Evolutionary conservation across 352 stramenopile species (phyloP).

Genomic region (Phytophthora macrochlamydospora): DNA sequence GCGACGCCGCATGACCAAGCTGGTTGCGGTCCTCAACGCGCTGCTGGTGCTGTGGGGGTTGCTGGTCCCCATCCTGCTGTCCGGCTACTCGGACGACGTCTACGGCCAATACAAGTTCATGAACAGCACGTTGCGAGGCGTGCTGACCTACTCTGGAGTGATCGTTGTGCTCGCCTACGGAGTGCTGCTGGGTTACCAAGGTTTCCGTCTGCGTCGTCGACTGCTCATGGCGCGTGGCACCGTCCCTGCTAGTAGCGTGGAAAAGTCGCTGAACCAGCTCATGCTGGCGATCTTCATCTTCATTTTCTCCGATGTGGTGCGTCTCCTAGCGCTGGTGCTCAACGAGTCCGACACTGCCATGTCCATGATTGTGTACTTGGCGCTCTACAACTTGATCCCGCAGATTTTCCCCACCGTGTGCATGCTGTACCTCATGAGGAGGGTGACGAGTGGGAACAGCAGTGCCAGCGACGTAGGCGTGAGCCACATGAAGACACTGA

Average conservation of each 20-base stretch:
- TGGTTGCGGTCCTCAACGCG: slow-evolving; percentile 64
- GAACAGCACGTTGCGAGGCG: slow-evolving; percentile 46
- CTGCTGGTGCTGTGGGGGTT: slow-evolving; percentile 65
- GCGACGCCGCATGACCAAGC: slow-evolving; percentile 53
- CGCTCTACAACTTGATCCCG: slow-evolving; percentile 79
- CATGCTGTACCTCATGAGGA: slow-evolving; percentile 90
- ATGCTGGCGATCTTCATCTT: slow-evolving; percentile 85
- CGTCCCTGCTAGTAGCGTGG: slow-evolving; percentile 66
- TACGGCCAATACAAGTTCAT: slow-evolving; percentile 75
- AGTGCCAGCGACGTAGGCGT: slow-evolving; percentile 18
- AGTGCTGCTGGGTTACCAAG: slow-evolving; percentile 73
- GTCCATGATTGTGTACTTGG: slow-evolving; percentile 68
- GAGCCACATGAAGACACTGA: slow-evolving; percentile 23
- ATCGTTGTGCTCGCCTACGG: slow-evolving; percentile 70
- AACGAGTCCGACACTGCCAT: slow-evolving; percentile 57
- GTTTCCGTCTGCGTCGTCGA: slow-evolving; percentile 69
- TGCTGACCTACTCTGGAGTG: slow-evolving; percentile 67
- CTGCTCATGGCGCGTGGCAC: slow-evolving; percentile 75
- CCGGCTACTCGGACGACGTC: slow-evolving; percentile 52
- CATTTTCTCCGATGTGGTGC: slow-evolving; percentile 72
- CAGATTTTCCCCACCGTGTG: slow-evolving; percentile 89
- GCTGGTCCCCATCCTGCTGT: slow-evolving; percentile 56
- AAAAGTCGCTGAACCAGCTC: slow-evolving; percentile 84
- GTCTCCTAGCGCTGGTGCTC: slow-evolving; percentile 65
- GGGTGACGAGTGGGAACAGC: slow-evolving; percentile 36